phyloP scores from a whole-genome alignment of 2,329 filamentous ascomycete species.

The Fusarium nurragi region DNA sequence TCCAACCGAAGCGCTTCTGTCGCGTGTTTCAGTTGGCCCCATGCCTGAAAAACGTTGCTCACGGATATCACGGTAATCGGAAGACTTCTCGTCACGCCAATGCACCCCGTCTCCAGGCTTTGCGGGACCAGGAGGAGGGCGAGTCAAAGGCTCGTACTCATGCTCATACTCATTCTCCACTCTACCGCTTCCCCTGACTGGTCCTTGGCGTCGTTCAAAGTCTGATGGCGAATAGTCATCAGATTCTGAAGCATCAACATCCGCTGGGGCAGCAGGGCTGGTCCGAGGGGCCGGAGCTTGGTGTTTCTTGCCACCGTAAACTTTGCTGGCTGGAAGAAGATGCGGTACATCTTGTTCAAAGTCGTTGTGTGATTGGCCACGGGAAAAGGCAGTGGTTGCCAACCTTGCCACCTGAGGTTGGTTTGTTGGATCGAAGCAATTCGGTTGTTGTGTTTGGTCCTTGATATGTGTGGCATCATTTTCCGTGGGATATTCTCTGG shows the following conservation, averaged over 20 bases:
- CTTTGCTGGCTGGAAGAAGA: constrained; percentile 43
- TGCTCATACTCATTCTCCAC: not conserved
- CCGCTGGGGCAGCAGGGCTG: not conserved
- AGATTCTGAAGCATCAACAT: not conserved
- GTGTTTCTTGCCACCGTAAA: constrained; percentile 44
- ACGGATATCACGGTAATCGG: constrained; percentile 32
- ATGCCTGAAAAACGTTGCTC: constrained; percentile 21
- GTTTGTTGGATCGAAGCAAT: not conserved
- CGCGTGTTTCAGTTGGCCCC: constrained; percentile 5
- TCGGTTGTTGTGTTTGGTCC: not conserved
- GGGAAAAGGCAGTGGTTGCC: not conserved
- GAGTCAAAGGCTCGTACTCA: not conserved
- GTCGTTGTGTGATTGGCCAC: not conserved
- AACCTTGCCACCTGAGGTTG: not conserved
- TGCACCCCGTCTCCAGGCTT: not conserved
- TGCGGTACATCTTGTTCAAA: constrained; percentile 27
- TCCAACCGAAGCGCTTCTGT: constrained; percentile 34
- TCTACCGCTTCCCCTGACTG: not conserved
- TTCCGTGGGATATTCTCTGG: not conserved
- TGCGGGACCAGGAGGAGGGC: not conserved
- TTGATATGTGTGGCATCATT: not conserved
- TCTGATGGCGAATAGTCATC: constrained; percentile 2
- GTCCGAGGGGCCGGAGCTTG: not conserved
- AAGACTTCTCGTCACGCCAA: constrained; percentile 8
- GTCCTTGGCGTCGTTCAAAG: not conserved